Conservation (phyloP, 352 stramenopile species). For the Paralagenidium karlingii region DNA sequence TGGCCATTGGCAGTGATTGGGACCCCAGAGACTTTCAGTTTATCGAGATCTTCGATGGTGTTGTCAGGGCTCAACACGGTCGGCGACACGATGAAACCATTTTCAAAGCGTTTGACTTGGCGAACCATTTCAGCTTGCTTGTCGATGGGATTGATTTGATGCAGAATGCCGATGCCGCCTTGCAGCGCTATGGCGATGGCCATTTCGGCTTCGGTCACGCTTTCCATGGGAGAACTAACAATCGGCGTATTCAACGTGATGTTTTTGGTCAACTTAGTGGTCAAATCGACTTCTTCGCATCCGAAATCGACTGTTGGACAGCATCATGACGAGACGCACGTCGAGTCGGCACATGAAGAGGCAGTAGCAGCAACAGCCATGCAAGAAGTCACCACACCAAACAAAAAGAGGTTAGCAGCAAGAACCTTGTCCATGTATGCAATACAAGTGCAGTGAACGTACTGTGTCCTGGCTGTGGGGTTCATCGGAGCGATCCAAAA, state of each 20-base stretch:
- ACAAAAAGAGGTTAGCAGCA: no score
- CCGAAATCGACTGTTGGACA: slow-evolving; percentile 81
- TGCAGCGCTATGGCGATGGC: slow-evolving; percentile 97
- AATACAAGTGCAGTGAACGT: slow-evolving; percentile 8
- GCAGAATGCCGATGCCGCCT: slow-evolving; percentile 96
- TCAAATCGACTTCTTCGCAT: slow-evolving; percentile 89
- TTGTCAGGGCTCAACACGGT: slow-evolving; percentile 87
- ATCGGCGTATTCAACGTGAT: slow-evolving; percentile 92
- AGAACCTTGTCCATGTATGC: neutral
- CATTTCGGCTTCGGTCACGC: slow-evolving; percentile 97
- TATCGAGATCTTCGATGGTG: slow-evolving; percentile 89
- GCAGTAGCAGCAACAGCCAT: no score
- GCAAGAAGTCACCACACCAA: no score
- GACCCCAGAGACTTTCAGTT: slow-evolving; percentile 93
- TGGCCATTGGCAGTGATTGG: slow-evolving; percentile 95
- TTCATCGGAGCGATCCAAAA: no score
- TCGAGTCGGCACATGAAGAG: neutral
- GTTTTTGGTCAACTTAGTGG: slow-evolving; percentile 77
- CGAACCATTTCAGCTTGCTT: slow-evolving; percentile 88
- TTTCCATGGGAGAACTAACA: slow-evolving; percentile 98
- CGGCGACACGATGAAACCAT: slow-evolving; percentile 98
- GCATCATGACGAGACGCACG: neutral
- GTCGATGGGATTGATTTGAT: slow-evolving; percentile 95
- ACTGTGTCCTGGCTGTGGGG: slow-evolving; percentile 45
- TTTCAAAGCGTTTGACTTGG: slow-evolving; percentile 96